Conservation (phyloP, 352 stramenopile species). For the Globisporangium perplexum region DNA sequence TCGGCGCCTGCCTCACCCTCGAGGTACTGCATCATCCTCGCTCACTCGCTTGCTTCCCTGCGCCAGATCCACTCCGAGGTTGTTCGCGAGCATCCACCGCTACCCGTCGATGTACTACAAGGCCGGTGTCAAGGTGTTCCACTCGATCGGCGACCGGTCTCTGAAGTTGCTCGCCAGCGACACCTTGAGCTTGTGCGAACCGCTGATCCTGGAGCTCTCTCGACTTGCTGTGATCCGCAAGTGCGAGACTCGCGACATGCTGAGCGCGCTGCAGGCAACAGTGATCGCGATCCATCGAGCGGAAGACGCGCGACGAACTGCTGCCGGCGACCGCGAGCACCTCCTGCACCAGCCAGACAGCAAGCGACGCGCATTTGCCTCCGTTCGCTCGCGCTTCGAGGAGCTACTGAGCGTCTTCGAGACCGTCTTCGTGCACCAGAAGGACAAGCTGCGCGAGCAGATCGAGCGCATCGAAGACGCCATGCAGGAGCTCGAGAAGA, state of each 20-base stretch:
- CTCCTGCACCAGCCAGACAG: not conserved
- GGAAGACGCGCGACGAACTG: not conserved
- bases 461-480: not conserved
- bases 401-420: conserved; percentile 42
- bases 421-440: conserved; percentile 39
- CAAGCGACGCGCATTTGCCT: conserved; percentile 17
- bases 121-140: conserved; percentile 38
- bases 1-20: no score
- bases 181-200: conserved; percentile 1
- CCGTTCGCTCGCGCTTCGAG: conserved; percentile 32
- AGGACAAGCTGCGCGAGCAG: conserved; percentile 17
- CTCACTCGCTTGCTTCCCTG: no score
- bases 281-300: conserved; percentile 9
- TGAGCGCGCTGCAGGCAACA: not conserved
- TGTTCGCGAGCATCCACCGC: conserved; percentile 31
- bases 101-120: conserved; percentile 44
- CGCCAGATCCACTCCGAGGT: conserved; percentile 21
- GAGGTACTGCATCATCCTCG: no score
- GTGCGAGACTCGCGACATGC: not conserved
- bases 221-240: not conserved
- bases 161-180: conserved; percentile 23
- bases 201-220: conserved; percentile 4
- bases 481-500: conserved; percentile 4
- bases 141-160: conserved; percentile 7
- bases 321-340: no score